Evolutionary conservation across 495 filamentous ascomycete genomes (phyloP), one percentile per base, ranked within the genome.

Genomic region (Podospora tetraspora): DNA sequence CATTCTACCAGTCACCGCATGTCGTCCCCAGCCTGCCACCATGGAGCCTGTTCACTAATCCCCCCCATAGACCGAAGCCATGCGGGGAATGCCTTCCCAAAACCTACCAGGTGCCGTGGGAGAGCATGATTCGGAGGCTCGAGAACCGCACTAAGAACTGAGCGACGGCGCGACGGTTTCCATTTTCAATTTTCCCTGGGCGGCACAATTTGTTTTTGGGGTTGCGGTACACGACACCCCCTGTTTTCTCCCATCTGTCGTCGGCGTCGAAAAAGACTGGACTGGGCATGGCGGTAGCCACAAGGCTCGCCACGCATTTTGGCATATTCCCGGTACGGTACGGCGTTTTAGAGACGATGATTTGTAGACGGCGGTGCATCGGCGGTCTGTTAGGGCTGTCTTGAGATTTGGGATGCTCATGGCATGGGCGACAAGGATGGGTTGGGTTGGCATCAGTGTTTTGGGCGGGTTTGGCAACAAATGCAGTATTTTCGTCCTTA

Each of bases 11-110:
- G 24, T 4, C 19, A 27, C 58, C 10, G 5, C 32, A 43, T 16
- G 12, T 6, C 12, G 12, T 19, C 34, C 29, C n/a, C 4, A 11
- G n/a, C 1, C 16, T n/a, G 10, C 22, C 21, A 3, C 25, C 3
- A 57, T 59, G 16, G 32, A 63, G 29, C 24, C 3, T 25, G 6
- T 57, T 25, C 23, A 58, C 57, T 52, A 30, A 2, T 9, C 4
- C n/a, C 7, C 11, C 59, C 57, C 58, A 73, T 68, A 16, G 66
- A 52, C 1, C 21, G 59, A 11, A 25, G 21, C 34, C 69, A 43
- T 75, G 74, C 57, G 73, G 74, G 25, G 71, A 75, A 60, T 76
- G 74, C 69, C 73, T 70, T 22, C 34, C 27, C 64, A 73, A 63
- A 62, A 56, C 23, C 10, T 56, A 43, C 61, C 16, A 60, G 24